Percentiles rank a stretch among this genome's conserved stretches.
phyloP scores from a whole-genome alignment of 1,284 basidiomycete genomes.

The Paramarasmius palmivorus region DNA sequence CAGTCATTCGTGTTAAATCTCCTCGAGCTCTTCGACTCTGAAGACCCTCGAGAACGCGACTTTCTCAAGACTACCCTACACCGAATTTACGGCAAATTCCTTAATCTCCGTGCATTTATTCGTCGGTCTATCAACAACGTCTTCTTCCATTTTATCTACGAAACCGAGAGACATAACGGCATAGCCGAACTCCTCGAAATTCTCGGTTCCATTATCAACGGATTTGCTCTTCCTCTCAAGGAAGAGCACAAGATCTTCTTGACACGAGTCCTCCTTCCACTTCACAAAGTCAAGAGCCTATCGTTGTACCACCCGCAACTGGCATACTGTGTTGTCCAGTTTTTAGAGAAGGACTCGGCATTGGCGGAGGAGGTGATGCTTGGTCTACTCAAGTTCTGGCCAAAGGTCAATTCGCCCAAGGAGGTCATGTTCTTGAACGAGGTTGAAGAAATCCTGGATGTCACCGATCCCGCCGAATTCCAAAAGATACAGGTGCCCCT shows the following conservation, averaged over 20 bases:
- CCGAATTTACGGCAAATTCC: conserved; percentile 99
- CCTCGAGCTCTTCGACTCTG: conserved; percentile 97
- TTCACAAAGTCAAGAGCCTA: conserved; percentile 97
- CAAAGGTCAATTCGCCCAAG: conserved; percentile 99
- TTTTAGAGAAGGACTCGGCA: conserved; percentile 93
- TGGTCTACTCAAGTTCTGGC: conserved; percentile 96
- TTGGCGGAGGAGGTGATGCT: conserved; percentile 96
- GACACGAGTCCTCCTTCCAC: conserved; percentile 91
- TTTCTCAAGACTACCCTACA: conserved; percentile 99
- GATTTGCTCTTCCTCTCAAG: conserved; percentile 97
- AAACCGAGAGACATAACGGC: conserved; percentile 98
- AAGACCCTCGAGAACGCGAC: conserved; percentile 98
- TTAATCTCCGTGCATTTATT: conserved; percentile 98
- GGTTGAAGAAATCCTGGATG: conserved; percentile 98
- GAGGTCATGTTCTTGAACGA: conserved; percentile 99
- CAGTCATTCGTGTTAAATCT: conserved; percentile 95
- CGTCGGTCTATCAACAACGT: conserved; percentile 99
- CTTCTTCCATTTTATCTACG: conserved; percentile 99
- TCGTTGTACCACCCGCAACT: conserved; percentile 98
- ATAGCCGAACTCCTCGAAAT: conserved; percentile 99
- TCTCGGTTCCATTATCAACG: conserved; percentile 99
- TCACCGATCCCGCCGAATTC: conserved; percentile 96
- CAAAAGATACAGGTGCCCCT: conserved; percentile 94
- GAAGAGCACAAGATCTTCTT: conserved; percentile 99
- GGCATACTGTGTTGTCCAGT: conserved; percentile 99